A percentile compares a stretch with the other conserved stretches of the same genome.
Evolutionary conservation across 768 basidiomycete species (phyloP).

Genomic region (Amanita rubescens): DNA sequence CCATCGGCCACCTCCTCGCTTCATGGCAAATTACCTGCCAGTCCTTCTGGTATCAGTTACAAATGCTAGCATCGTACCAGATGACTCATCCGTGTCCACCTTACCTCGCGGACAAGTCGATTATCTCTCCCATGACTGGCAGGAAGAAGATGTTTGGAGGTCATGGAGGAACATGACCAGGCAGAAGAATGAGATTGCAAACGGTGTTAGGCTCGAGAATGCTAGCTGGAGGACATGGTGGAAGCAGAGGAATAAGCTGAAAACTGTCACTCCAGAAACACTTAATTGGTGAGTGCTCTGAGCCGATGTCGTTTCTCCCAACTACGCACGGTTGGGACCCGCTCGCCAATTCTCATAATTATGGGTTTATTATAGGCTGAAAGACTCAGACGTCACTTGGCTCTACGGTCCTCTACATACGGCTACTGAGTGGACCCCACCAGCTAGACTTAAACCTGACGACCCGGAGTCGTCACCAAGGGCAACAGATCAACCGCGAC

Average conservation of each 20-base stretch:
- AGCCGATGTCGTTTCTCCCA: no score
- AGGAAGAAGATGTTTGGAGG: constrained; percentile 96
- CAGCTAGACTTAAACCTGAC: constrained; percentile 47
- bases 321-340: no score
- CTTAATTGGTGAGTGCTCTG: constrained; percentile 90
- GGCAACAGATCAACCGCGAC: constrained; percentile 18
- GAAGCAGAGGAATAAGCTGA: constrained; percentile 95
- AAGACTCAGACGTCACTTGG: constrained; percentile 99
- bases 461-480: constrained; percentile 44
- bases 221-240: constrained; percentile 99
- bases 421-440: constrained; percentile 77
- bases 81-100: constrained; percentile 77
- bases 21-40: constrained; percentile 64
- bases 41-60: constrained; percentile 61
- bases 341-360: constrained; percentile 9
- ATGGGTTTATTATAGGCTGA: constrained; percentile 66
- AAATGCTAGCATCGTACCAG: constrained; percentile 41
- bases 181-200: constrained; percentile 96
- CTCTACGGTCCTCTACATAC: constrained; percentile 96
- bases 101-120: constrained; percentile 92
- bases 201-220: constrained; percentile 92
- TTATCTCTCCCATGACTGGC: constrained; percentile 97
- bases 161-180: constrained; percentile 98
- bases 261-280: constrained; percentile 93
- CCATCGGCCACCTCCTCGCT: neutral